These are phyloP conservation scores for Penicillium desertorum DNA, from an alignment of 495 filamentous ascomycete genomes.

Conservation along the genomic window DNA sequence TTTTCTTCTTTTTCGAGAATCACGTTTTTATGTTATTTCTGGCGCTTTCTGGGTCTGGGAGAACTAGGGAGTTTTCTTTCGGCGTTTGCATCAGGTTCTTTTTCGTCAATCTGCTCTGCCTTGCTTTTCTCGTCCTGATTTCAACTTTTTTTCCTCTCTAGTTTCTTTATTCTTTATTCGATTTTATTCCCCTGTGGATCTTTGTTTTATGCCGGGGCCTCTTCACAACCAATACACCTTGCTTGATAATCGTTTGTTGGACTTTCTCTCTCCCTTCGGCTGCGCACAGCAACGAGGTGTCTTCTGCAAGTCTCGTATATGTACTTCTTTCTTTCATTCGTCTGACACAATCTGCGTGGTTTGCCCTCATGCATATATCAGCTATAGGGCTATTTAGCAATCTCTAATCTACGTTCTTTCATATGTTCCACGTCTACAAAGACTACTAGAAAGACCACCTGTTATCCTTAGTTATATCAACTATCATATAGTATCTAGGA, in stretches of 20 bases:
- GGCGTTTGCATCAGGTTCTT: slow-evolving; percentile 6
- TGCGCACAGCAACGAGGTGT: slow-evolving; percentile 4
- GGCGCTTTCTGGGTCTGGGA: slow-evolving; percentile 10
- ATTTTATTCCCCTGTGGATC: slow-evolving; percentile 8
- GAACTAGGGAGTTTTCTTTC: slow-evolving; percentile 7
- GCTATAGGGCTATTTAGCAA: slow-evolving; percentile 1
- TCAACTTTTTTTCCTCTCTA: neutral
- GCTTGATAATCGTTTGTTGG: slow-evolving; percentile 11
- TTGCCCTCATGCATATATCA: slow-evolving; percentile 3
- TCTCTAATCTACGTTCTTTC: neutral
- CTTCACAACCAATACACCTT: slow-evolving; percentile 11
- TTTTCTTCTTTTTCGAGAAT: neutral
- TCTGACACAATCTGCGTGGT: slow-evolving; percentile 1
- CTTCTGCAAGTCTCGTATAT: neutral
- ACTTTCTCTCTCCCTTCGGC: slow-evolving; percentile 1
- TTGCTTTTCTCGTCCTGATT: slow-evolving; percentile 5
- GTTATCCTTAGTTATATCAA: too few relatives aligned
- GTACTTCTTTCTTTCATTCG: slow-evolving; percentile 6
- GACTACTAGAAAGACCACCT: too few relatives aligned
- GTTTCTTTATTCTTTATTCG: slow-evolving; percentile 7
- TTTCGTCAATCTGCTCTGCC: slow-evolving; percentile 1
- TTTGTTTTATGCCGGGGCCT: neutral
- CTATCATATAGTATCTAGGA: too few relatives aligned
- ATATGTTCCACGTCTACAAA: neutral
- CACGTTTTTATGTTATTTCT: slow-evolving; percentile 2